phyloP scores from a whole-genome alignment of 192 early-diverging fungal genomes.

The Umbelopsis ramanniana region DNA sequence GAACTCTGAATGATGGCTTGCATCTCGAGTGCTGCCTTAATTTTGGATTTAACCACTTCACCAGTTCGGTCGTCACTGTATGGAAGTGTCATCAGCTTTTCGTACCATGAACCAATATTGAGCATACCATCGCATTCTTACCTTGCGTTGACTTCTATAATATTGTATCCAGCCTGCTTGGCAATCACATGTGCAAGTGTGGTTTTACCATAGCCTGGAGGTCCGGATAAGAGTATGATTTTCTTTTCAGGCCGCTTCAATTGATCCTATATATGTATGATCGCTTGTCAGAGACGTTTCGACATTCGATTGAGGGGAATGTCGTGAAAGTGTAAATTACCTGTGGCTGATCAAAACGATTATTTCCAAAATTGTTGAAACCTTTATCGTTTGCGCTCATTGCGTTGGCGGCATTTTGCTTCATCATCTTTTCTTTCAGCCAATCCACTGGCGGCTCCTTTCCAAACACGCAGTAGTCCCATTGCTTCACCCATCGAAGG shows the following conservation, averaged over 20 bases:
- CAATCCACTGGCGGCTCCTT: constrained; percentile 23
- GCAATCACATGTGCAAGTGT: constrained; percentile 95
- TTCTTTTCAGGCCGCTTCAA: constrained; percentile 63
- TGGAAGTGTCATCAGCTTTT: neutral
- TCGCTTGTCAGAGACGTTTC: neutral
- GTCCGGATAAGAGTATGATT: constrained; percentile 81
- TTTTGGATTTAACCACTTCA: constrained; percentile 69
- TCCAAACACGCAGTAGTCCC: constrained; percentile 96
- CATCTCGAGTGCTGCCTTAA: constrained; percentile 77
- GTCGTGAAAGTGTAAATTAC: neutral
- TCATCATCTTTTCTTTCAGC: constrained; percentile 30
- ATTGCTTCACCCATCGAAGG: constrained; percentile 93
- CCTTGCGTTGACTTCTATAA: constrained; percentile 93
- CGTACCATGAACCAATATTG: neutral
- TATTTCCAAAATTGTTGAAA: neutral
- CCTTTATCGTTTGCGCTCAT: neutral
- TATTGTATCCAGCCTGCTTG: constrained; percentile 86
- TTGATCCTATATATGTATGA: constrained; percentile 38
- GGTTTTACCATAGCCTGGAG: constrained; percentile 96
- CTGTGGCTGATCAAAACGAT: constrained; percentile 11
- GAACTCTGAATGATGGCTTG: constrained; percentile 61
- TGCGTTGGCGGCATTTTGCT: constrained; percentile 10
- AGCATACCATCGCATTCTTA: constrained; percentile 32
- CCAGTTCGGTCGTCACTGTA: constrained; percentile 94
- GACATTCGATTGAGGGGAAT: too few relatives aligned